A percentile compares a stretch with the other conserved stretches of the same genome.
Conservation (phyloP, 768 basidiomycete genomes). For the Boletus patriciae region DNA sequence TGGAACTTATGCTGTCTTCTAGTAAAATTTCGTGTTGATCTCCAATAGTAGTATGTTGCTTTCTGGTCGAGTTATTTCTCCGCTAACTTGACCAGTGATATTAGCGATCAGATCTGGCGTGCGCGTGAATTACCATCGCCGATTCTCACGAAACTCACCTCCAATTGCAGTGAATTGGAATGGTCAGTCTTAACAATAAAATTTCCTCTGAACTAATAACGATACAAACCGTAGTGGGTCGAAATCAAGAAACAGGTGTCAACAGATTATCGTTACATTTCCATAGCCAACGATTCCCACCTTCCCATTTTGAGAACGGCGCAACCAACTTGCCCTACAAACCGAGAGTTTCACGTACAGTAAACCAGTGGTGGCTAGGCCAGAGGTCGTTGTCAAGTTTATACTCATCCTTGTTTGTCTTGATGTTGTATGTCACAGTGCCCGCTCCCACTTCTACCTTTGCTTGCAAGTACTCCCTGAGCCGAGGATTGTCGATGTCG, state of each 20-base stretch:
- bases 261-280: not conserved
- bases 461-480: conserved; percentile 15
- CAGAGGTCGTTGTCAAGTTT: conserved; percentile 28
- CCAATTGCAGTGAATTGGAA: not conserved
- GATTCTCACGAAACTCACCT: not conserved
- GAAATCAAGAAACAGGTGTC: not conserved
- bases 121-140: no score
- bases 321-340: conserved; percentile 6
- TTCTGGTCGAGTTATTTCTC: not conserved
- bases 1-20: not conserved
- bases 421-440: conserved; percentile 8
- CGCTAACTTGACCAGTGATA: no score
- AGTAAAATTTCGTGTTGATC: no score
- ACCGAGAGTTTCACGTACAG: conserved; percentile 18
- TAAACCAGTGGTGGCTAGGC: conserved; percentile 28
- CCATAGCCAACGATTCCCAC: not conserved
- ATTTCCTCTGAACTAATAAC: not conserved
- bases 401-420: conserved; percentile 14
- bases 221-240: not conserved
- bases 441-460: conserved; percentile 12
- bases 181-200: not conserved
- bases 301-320: not conserved
- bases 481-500: conserved; percentile 6
- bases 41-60: no score
- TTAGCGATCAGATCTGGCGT: not conserved